Conservation (phyloP, 2,329 filamentous ascomycete species). For the Diaporthe eres region DNA sequence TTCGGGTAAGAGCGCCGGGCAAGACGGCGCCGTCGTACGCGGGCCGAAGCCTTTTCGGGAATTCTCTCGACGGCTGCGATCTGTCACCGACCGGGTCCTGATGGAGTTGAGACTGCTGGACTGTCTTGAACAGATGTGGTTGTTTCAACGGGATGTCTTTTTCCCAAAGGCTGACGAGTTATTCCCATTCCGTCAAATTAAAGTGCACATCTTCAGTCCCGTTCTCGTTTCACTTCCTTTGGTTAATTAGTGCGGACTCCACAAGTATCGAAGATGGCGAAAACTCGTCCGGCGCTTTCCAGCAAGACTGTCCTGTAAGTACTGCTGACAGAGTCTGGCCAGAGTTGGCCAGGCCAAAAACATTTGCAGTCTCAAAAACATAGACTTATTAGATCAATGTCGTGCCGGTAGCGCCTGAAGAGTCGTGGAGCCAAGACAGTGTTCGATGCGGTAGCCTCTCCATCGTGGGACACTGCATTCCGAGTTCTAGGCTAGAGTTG, state of each 20-base stretch:
- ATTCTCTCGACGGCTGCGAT: neutral
- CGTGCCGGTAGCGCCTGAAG: neutral
- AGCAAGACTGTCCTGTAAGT: no score
- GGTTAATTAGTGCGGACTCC: neutral
- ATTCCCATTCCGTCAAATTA: neutral
- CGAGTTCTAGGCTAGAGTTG: neutral
- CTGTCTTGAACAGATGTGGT: neutral
- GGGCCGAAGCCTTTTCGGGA: constrained; percentile 13
- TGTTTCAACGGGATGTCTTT: constrained; percentile 15
- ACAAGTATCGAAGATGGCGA: neutral
- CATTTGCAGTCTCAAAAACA: neutral
- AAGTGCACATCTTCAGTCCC: neutral
- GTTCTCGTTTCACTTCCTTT: neutral
- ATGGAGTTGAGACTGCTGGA: neutral
- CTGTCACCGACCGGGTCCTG: no score
- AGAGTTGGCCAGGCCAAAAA: neutral
- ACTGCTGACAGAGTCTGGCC: neutral
- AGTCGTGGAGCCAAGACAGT: neutral
- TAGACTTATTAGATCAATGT: neutral
- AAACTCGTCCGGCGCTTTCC: neutral
- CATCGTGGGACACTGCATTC: neutral
- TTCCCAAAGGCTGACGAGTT: neutral
- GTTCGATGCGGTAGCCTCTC: neutral
- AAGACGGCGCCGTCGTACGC: constrained; percentile 6
- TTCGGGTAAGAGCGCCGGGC: constrained; percentile 21